A percentile compares a stretch with the other conserved stretches of the same genome.
Conservation (phyloP, 176 grass and related monocot species). For the Aegilops bicornis region DNA sequence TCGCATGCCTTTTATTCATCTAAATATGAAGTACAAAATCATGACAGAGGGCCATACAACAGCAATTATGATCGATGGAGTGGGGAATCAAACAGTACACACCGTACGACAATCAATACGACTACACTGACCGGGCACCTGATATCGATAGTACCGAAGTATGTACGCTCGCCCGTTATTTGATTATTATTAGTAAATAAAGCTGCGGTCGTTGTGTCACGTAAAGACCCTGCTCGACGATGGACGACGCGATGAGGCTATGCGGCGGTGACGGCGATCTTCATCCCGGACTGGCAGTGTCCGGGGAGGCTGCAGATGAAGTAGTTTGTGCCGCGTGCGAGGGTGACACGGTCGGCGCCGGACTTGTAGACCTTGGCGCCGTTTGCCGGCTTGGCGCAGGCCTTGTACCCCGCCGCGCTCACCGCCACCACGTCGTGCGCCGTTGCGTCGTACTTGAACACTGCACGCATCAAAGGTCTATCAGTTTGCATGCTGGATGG, state of each 20-base stretch:
- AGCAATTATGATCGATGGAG: background rate
- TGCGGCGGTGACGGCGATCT: slow-evolving; percentile 46
- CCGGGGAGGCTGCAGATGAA: slow-evolving; percentile 58
- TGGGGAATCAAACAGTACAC: background rate
- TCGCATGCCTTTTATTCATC: background rate
- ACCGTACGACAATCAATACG: background rate
- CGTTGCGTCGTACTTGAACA: slow-evolving; percentile 46
- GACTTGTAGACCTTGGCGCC: slow-evolving; percentile 38
- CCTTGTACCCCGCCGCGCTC: slow-evolving; percentile 41
- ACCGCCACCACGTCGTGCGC: slow-evolving; percentile 46
- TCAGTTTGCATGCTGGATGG: background rate
- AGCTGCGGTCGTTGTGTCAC: background rate
- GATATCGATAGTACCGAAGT: background rate
- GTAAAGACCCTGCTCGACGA: too few relatives aligned
- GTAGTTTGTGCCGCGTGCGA: slow-evolving; percentile 50
- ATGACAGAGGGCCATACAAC: background rate
- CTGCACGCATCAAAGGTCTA: background rate
- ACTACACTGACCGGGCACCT: background rate
- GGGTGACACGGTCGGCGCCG: slow-evolving; percentile 48
- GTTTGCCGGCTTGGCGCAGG: background rate
- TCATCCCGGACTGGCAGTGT: slow-evolving; percentile 55
- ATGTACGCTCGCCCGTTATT: background rate
- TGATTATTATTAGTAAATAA: background rate
- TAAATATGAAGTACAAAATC: background rate
- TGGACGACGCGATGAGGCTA: background rate